These are phyloP conservation scores for Euphorbia pulcherrima DNA, from an alignment of 345 rosid genomes.

Conservation along the genomic window DNA sequence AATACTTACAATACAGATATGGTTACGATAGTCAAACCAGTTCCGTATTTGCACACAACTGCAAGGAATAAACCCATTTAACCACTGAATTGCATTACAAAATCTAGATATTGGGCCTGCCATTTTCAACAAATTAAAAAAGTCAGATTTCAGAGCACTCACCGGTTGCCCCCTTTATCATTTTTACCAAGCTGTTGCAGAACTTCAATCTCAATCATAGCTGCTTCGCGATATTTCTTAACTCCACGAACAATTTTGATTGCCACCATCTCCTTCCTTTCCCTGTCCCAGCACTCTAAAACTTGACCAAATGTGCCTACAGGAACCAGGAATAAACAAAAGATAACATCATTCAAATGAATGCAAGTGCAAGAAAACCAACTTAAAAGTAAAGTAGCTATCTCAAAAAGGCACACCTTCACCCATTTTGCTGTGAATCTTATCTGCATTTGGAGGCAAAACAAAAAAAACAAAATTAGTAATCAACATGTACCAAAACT, in stretches of 20 bases:
- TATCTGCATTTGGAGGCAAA: slow-evolving; percentile 43
- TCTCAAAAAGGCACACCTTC: slow-evolving; percentile 46
- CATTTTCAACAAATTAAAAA: slow-evolving; percentile 10
- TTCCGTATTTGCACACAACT: slow-evolving; percentile 99
- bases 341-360: not conserved
- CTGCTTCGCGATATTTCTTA: slow-evolving; percentile 86
- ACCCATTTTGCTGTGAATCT: slow-evolving; percentile 82
- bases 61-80: slow-evolving; percentile 91
- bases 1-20: slow-evolving; percentile 98
- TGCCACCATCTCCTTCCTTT: slow-evolving; percentile 85
- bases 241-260: slow-evolving; percentile 82
- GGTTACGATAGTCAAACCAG: slow-evolving; percentile 99
- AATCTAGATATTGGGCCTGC: slow-evolving; percentile 17
- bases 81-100: slow-evolving; percentile 36
- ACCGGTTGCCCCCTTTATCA: slow-evolving; percentile 82
- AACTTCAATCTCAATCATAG: slow-evolving; percentile 85
- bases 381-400: not conserved
- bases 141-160: slow-evolving; percentile 28
- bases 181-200: slow-evolving; percentile 81
- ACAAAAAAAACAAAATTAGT: not conserved
- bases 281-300: slow-evolving; percentile 87
- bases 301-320: slow-evolving; percentile 91
- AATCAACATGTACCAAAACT: not conserved
- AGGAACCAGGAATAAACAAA: not conserved
- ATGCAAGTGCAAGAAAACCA: slow-evolving; percentile 5